These are phyloP conservation scores for Podochytrium sp. DNA, from an alignment of 192 early-diverging fungal genomes.

Conservation along the genomic window DNA sequence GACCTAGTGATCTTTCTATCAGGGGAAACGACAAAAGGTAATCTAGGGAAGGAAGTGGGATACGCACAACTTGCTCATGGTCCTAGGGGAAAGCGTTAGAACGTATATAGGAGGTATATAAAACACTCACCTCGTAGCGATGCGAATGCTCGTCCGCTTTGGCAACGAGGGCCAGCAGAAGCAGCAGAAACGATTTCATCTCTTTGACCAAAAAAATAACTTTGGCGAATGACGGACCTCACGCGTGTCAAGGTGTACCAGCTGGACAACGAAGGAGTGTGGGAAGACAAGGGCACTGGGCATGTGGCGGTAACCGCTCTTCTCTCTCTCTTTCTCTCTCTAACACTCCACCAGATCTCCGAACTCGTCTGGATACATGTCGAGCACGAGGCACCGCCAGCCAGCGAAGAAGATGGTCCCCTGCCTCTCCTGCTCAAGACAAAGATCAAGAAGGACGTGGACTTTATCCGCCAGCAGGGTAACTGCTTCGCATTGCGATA, in stretches of 20 bases:
- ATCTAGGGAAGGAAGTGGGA: conserved; percentile 68
- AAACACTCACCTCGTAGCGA: conserved; percentile 40
- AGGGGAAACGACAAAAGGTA: conserved; percentile 15
- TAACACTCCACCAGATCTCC: background rate
- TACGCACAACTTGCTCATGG: conserved; percentile 73
- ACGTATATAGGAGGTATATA: conserved; percentile 33
- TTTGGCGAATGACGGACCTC: background rate
- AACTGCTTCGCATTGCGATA: conserved; percentile 4
- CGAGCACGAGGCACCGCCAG: background rate
- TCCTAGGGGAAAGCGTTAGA: conserved; percentile 17
- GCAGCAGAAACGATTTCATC: background rate
- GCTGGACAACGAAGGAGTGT: conserved; percentile 67
- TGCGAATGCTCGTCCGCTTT: conserved; percentile 37
- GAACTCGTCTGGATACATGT: conserved; percentile 2
- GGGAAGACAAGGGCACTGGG: conserved; percentile 88
- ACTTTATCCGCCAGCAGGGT: conserved; percentile 90
- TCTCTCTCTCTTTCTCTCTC: background rate
- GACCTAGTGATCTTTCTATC: background rate
- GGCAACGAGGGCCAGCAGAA: background rate
- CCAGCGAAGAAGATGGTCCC: conserved; percentile 29
- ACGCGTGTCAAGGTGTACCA: conserved; percentile 86
- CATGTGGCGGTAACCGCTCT: conserved; percentile 4
- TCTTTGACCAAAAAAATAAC: background rate
- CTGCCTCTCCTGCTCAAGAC: conserved; percentile 65
- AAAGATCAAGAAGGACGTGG: conserved; percentile 70